Percentiles rank a stretch among this genome's conserved stretches.
Evolutionary conservation across 1,284 basidiomycete genomes (phyloP).

Genomic region (Naganishia sp.): DNA sequence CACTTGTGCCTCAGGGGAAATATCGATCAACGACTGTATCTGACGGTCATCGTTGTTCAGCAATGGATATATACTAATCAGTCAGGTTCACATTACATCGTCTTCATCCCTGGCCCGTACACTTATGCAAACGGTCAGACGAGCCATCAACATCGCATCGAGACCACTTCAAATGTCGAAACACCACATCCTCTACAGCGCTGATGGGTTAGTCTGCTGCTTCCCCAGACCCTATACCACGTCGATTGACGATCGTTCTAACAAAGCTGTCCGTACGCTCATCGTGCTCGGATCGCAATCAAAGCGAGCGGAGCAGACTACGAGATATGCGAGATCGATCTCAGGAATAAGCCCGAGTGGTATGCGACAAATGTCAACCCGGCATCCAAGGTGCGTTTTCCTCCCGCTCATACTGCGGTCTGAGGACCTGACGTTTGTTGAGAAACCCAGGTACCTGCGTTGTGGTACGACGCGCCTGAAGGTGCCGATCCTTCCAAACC

Average conservation of each 20-base stretch:
- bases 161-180: constrained; percentile 8
- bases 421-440: no score
- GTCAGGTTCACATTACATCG: neutral
- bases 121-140: constrained; percentile 15
- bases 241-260: neutral
- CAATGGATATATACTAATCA: neutral
- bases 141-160: constrained; percentile 2
- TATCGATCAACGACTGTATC: neutral
- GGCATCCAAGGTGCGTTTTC: constrained; percentile 60
- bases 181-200: constrained; percentile 32
- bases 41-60: neutral
- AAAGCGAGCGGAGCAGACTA: constrained; percentile 60
- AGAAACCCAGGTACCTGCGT: constrained; percentile 57
- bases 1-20: no score
- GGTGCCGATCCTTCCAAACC: constrained; percentile 33
- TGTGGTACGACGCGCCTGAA: constrained; percentile 64
- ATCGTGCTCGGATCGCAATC: constrained; percentile 63
- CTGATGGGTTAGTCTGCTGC: constrained; percentile 23
- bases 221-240: neutral
- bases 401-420: neutral
- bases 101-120: neutral
- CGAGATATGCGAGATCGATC: constrained; percentile 61
- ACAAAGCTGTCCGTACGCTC: constrained; percentile 29
- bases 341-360: constrained; percentile 62
- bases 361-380: constrained; percentile 65